Evolutionary conservation across 352 stramenopile genomes (phyloP).

Genomic region (Globisporangium nagaii): DNA sequence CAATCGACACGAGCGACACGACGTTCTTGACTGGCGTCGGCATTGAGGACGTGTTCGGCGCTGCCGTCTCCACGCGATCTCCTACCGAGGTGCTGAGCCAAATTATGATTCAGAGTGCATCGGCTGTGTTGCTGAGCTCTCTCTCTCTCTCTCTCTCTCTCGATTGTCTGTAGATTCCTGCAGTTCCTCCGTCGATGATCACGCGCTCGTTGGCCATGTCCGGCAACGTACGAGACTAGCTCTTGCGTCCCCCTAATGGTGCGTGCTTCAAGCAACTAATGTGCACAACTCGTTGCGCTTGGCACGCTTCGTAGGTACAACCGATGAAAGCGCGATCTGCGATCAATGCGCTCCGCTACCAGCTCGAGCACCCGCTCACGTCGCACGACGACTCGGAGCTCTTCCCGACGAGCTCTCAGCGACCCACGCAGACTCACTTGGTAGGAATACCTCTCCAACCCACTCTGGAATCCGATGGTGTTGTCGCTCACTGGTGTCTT

Average conservation of each 20-base stretch:
- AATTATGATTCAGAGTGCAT: too few relatives aligned
- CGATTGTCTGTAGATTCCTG: slow-evolving; percentile 22
- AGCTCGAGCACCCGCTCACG: slow-evolving; percentile 72
- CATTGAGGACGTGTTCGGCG: slow-evolving; percentile 52
- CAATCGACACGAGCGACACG: slow-evolving; percentile 49
- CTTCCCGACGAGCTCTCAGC: slow-evolving; percentile 36
- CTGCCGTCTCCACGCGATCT: slow-evolving; percentile 7
- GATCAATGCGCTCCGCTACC: slow-evolving; percentile 68
- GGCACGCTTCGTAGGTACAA: slow-evolving; percentile 5
- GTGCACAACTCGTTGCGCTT: not conserved
- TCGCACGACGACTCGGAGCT: slow-evolving; percentile 72
- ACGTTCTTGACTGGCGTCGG: slow-evolving; percentile 74
- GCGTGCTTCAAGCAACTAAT: not conserved
- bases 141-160: not conserved
- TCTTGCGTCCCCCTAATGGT: not conserved
- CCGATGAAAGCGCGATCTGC: slow-evolving; percentile 47
- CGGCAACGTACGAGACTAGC: slow-evolving; percentile 11
- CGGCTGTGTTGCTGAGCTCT: too few relatives aligned
- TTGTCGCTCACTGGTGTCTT: too few relatives aligned
- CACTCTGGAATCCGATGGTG: not conserved
- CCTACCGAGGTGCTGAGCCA: slow-evolving; percentile 31
- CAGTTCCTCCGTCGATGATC: slow-evolving; percentile 45
- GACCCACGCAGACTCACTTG: slow-evolving; percentile 40
- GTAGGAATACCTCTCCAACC: slow-evolving; percentile 14
- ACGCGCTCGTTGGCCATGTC: slow-evolving; percentile 38